These are phyloP conservation scores for Leccinum broughii DNA, from an alignment of 768 basidiomycete genomes.

Conservation along the genomic window DNA sequence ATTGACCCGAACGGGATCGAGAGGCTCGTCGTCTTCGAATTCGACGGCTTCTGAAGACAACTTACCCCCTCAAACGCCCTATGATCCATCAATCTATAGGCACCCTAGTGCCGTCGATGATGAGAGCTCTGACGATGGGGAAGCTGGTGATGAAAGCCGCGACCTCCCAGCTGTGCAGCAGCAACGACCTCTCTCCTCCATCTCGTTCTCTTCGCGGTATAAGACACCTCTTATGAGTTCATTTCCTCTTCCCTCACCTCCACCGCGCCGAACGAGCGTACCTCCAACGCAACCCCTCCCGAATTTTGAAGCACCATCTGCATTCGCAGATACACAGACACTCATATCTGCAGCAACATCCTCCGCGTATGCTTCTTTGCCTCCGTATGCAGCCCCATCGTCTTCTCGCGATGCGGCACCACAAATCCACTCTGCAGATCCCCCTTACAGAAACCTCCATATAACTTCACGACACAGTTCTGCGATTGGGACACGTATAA, in stretches of 20 bases:
- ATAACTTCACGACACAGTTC: conserved; percentile 38
- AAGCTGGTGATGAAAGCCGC: conserved; percentile 48
- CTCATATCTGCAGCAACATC: conserved; percentile 39
- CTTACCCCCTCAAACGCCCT: conserved; percentile 17
- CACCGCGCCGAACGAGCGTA: conserved; percentile 41
- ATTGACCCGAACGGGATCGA: conserved; percentile 43
- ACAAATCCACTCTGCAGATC: conserved; percentile 37
- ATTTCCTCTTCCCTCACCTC: conserved; percentile 56
- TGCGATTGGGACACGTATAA: conserved; percentile 33
- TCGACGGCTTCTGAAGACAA: conserved; percentile 54
- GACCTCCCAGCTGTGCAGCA: conserved; percentile 41
- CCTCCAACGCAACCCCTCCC: conserved; percentile 75
- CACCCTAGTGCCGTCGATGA: conserved; percentile 27
- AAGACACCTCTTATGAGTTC: conserved; percentile 74
- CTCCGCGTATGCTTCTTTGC: conserved; percentile 37
- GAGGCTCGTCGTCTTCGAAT: conserved; percentile 62
- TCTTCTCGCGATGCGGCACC: conserved; percentile 42
- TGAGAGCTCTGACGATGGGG: conserved; percentile 46
- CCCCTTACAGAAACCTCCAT: conserved; percentile 37
- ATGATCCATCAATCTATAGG: conserved; percentile 14
- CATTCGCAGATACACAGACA: conserved; percentile 55
- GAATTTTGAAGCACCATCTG: conserved; percentile 69
- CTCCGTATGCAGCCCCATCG: conserved; percentile 39
- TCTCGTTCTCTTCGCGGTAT: conserved; percentile 66
- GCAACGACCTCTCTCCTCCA: conserved; percentile 68